Percentiles rank a stretch among this genome's conserved stretches.
phyloP scores from a whole-genome alignment of 2,329 filamentous ascomycete species.

The Aureobasidium vineae region DNA sequence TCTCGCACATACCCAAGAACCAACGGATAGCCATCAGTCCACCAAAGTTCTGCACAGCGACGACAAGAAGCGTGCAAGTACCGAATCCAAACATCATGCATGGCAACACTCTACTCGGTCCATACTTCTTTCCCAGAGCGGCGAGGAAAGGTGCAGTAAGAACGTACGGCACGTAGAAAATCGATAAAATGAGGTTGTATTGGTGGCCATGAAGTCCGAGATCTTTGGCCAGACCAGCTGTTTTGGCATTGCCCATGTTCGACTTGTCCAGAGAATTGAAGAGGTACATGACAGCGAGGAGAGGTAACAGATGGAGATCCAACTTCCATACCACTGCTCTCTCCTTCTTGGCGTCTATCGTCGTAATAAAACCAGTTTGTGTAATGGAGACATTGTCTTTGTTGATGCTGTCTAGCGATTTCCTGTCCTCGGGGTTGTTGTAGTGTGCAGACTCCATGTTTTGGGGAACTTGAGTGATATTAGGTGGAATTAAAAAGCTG shows the following conservation, averaged over 20 bases:
- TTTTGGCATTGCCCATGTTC: slow-evolving; percentile 46
- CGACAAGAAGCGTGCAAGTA: slow-evolving; percentile 59
- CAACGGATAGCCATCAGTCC: slow-evolving; percentile 66
- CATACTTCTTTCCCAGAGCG: slow-evolving; percentile 67
- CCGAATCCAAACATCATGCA: slow-evolving; percentile 69
- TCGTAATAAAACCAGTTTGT: slow-evolving; percentile 27
- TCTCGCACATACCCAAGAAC: slow-evolving; percentile 65
- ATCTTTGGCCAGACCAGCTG: slow-evolving; percentile 50
- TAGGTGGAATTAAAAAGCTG: background rate
- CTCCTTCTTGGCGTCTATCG: slow-evolving; percentile 49
- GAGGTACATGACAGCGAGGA: slow-evolving; percentile 60
- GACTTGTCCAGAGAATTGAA: slow-evolving; percentile 55
- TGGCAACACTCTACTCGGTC: slow-evolving; percentile 62
- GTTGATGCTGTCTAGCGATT: slow-evolving; percentile 8
- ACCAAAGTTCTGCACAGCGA: slow-evolving; percentile 58
- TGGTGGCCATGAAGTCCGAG: slow-evolving; percentile 61
- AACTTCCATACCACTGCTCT: slow-evolving; percentile 55
- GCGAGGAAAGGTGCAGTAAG: slow-evolving; percentile 64
- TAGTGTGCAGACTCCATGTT: background rate
- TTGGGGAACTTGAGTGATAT: background rate
- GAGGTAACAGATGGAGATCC: slow-evolving; percentile 55
- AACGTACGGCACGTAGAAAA: slow-evolving; percentile 76
- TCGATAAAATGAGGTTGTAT: slow-evolving; percentile 67
- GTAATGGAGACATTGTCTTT: slow-evolving; percentile 22
- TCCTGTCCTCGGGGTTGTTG: background rate